Base-by-base conservation (phyloP, 306 rosid species). In the Casuarina glauca region DNA sequence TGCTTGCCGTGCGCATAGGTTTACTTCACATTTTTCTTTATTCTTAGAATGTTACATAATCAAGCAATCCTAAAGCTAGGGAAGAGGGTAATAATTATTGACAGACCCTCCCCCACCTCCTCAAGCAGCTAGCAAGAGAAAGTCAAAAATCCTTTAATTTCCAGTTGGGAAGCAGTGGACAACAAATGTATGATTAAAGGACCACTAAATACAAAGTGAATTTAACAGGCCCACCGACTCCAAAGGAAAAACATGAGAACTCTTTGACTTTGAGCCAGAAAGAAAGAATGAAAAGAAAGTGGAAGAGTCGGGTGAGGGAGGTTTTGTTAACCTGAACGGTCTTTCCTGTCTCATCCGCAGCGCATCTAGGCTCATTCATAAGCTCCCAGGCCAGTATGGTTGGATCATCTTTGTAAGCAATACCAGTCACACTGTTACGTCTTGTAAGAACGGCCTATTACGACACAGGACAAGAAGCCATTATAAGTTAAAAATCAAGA, bases 361-460 rank as follows among this genome's bases (percentile, higher is more conserved):
- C 49, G 71, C 99, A 93, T 79, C 96, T 80, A 26, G 90, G 79
- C 86, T 95, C 99, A 72, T 95, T 95, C 89, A 95, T 95, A 43
- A 93, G 98, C 84, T 93, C 99, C 99, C 99, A 93, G 17, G 99
- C 97, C 97, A 95, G 91, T 74, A 95, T 91, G 10, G 98, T 85
- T 49, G 97, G 89, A 20, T 95, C 98, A 53, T 93, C 98, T 72
- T 88, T 95, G 87, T 95, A 95, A 70, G 83, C 85, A 63, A 90
- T 86, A 72, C 99, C 98, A 13, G 74, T 93, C 19, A 95, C 2
- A 61, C 84, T 91, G 80, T 93, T 95, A 36, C 52, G 90, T 76
- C 99, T 90, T 45, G 96, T 93, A 17, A 95, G 89, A 15, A 93
- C 85, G 32, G 76, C 79, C 97, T 95, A 61, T 61, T 51, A 53